These are phyloP conservation scores for Curvularia spicifera DNA, from an alignment of 2,329 filamentous ascomycete species.

Conservation along the genomic window DNA sequence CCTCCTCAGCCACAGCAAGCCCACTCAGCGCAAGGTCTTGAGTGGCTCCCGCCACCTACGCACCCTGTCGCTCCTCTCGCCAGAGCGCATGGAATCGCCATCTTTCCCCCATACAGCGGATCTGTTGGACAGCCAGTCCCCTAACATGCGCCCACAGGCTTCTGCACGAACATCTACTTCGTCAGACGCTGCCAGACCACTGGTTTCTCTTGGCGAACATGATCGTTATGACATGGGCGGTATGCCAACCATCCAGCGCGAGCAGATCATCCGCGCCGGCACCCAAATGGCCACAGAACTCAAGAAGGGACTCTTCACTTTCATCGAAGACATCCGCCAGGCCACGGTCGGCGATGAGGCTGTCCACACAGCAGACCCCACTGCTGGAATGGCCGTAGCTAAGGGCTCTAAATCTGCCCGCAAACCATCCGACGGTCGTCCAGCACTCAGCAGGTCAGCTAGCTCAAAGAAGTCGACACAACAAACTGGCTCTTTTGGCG, in stretches of 20 bases:
- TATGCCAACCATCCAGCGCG: constrained; percentile 44
- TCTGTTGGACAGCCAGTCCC: constrained; percentile 39
- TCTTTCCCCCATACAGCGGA: constrained; percentile 49
- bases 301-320: constrained; percentile 87
- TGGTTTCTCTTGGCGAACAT: constrained; percentile 31
- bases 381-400: constrained; percentile 41
- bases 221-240: constrained; percentile 43
- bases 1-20: constrained; percentile 61
- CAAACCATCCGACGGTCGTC: constrained; percentile 41
- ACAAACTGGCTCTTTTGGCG: constrained; percentile 46
- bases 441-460: constrained; percentile 39
- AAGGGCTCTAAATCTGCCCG: constrained; percentile 34
- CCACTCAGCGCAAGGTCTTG: constrained; percentile 65
- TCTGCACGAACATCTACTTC: constrained; percentile 39
- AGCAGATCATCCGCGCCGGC: constrained; percentile 50
- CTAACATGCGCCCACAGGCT: constrained; percentile 20
- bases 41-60: constrained; percentile 67
- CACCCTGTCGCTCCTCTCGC: constrained; percentile 83
- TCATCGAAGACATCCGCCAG: constrained; percentile 92
- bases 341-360: constrained; percentile 95
- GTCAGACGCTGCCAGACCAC: constrained; percentile 39
- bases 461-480: constrained; percentile 43
- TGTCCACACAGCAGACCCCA: constrained; percentile 52
- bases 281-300: constrained; percentile 91
- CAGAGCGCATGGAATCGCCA: constrained; percentile 49